Conservation (phyloP, 2,329 filamentous ascomycete genomes). For the Calonectria hongkongensis region DNA sequence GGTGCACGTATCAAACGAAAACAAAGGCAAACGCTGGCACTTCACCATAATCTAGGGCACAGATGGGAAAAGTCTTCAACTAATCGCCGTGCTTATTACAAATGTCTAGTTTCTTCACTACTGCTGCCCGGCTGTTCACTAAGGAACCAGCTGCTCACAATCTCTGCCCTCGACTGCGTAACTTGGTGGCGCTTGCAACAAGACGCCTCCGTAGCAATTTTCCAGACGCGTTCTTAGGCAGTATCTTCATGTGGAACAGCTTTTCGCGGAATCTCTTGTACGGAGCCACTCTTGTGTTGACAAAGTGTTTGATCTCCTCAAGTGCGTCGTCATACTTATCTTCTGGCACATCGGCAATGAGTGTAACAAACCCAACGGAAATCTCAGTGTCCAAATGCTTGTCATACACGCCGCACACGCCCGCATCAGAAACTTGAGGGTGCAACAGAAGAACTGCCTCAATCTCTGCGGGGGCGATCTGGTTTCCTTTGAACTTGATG, state of each 20-base stretch:
- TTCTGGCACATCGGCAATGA: constrained; percentile 35
- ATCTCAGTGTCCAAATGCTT: constrained; percentile 54
- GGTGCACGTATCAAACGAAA: neutral
- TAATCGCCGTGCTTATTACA: too few species aligned
- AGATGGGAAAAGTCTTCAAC: too few species aligned
- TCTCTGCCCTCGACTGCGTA: constrained; percentile 39
- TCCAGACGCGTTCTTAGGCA: constrained; percentile 56
- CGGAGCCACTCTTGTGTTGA: constrained; percentile 54
- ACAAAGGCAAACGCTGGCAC: neutral
- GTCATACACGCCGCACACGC: constrained; percentile 55
- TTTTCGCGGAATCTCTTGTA: constrained; percentile 57
- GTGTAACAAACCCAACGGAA: constrained; percentile 55
- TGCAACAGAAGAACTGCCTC: constrained; percentile 55
- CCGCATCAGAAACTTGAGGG: constrained; percentile 54
- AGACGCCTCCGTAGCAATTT: constrained; percentile 55
- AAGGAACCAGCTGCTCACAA: constrained; percentile 16
- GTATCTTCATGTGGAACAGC: constrained; percentile 49
- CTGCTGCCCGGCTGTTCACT: too few species aligned
- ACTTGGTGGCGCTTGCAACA: constrained; percentile 39
- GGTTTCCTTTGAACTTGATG: constrained; percentile 44
- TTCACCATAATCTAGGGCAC: neutral
- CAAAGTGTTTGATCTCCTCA: constrained; percentile 49
- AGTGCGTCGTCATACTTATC: constrained; percentile 29
- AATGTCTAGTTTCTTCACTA: too few species aligned
- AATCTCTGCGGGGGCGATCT: constrained; percentile 58